A percentile compares a stretch with the other conserved stretches of the same genome.
Conservation (phyloP, 441 rosid species). For the Capsella rubella region DNA sequence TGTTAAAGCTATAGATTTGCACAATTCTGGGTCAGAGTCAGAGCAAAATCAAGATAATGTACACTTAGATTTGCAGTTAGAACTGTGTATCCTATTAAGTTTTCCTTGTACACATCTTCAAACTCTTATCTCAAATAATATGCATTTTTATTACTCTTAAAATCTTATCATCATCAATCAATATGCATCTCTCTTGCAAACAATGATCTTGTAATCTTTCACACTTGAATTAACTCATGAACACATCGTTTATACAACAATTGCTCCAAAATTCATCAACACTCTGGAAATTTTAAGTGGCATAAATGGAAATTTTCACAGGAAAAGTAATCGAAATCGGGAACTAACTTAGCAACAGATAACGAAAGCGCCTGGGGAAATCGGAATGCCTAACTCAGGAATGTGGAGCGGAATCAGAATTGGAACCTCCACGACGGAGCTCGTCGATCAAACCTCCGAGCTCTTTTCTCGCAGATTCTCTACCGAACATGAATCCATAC, state of each 20-base stretch:
- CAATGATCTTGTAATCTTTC: background rate
- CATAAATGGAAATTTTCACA: background rate
- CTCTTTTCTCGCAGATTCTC: constrained; percentile 87
- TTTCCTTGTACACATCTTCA: constrained; percentile 20
- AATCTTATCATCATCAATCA: constrained; percentile 25
- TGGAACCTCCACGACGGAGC: constrained; percentile 61
- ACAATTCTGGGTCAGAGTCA: constrained; percentile 25
- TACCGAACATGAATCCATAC: constrained; percentile 95
- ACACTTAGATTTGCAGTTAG: constrained; percentile 13
- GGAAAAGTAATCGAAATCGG: background rate
- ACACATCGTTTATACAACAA: constrained; percentile 27
- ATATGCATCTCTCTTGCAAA: background rate
- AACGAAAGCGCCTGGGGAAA: constrained; percentile 18
- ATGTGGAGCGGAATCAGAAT: constrained; percentile 47
- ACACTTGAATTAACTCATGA: constrained; percentile 16
- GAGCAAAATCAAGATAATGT: constrained; percentile 17
- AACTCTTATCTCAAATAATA: constrained; percentile 34
- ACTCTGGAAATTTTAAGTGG: constrained; percentile 6
- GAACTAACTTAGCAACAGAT: constrained; percentile 22
- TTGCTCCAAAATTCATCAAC: constrained; percentile 16
- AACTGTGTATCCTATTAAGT: constrained; percentile 9
- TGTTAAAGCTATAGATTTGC: constrained; percentile 30
- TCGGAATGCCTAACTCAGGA: constrained; percentile 45
- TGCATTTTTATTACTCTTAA: background rate
- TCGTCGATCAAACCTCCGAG: constrained; percentile 72